Evolutionary conservation across 768 basidiomycete genomes (phyloP).

Genomic region (Mycena filopes): DNA sequence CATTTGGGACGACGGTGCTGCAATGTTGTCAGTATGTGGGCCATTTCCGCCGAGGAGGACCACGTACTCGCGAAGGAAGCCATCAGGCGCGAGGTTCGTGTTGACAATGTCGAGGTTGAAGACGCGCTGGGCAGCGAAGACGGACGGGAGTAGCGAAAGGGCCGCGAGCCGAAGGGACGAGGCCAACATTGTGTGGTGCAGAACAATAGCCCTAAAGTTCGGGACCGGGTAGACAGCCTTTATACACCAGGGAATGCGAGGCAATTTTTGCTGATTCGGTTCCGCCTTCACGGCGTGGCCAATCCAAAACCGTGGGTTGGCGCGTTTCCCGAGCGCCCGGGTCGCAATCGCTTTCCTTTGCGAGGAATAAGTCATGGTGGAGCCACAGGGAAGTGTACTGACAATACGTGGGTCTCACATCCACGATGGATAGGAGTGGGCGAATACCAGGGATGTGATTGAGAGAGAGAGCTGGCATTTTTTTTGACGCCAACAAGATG

Average conservation of each 20-base stretch:
- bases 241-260: constrained; percentile 21
- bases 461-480: not conserved
- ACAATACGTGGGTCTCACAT: constrained; percentile 2
- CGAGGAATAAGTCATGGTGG: constrained; percentile 4
- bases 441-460: constrained; percentile 6
- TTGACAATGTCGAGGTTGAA: constrained; percentile 14
- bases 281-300: constrained; percentile 8
- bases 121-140: not conserved
- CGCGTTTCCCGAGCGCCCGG: not conserved
- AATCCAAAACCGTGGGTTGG: constrained; percentile 8
- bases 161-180: not conserved
- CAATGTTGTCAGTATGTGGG: not conserved
- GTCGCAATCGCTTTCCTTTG: not conserved
- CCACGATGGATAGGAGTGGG: not conserved
- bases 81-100: constrained; percentile 31
- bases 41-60: not conserved
- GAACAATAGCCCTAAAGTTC: constrained; percentile 10
- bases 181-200: constrained; percentile 7
- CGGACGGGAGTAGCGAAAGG: not conserved
- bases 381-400: not conserved
- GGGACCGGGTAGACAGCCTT: constrained; percentile 8
- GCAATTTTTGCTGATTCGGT: not conserved
- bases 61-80: constrained; percentile 30
- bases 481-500: not conserved
- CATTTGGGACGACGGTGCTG: constrained; percentile 42